Evolutionary conservation across 2,329 filamentous ascomycete genomes (phyloP).

Genomic region (Penicillium sp.): DNA sequence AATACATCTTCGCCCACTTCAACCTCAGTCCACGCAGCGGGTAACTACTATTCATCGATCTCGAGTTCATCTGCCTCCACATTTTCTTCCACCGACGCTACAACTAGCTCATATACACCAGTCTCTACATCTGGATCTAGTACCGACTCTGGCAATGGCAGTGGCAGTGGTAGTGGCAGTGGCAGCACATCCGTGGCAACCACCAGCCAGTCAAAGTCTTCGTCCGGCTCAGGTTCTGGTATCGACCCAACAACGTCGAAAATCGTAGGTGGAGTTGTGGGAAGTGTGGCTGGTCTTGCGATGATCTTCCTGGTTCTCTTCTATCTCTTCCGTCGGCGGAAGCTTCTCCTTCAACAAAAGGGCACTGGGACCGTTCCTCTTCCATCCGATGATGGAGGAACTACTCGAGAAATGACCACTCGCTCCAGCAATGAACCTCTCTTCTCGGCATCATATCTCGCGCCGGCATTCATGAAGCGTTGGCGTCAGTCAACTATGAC

Average conservation of each 20-base stretch:
- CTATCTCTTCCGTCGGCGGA: conserved; percentile 51
- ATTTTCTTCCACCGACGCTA: not conserved
- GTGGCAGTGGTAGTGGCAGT: conserved; percentile 1
- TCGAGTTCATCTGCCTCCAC: not conserved
- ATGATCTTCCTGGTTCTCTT: conserved; percentile 50
- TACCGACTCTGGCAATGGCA: conserved; percentile 7
- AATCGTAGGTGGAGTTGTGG: conserved; percentile 66
- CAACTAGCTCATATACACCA: not conserved
- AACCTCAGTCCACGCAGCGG: not conserved
- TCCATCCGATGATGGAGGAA: conserved; percentile 27
- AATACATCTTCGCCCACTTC: conserved; percentile 6
- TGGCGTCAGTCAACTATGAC: conserved; percentile 46
- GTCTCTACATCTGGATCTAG: conserved; percentile 8
- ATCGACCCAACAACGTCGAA: conserved; percentile 50
- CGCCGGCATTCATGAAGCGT: conserved; percentile 46
- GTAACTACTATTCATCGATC: not conserved
- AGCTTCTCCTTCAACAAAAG: conserved; percentile 38
- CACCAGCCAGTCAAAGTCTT: conserved; percentile 17
- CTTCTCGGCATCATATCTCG: conserved; percentile 44
- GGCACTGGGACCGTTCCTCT: conserved; percentile 29
- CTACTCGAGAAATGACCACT: conserved; percentile 37
- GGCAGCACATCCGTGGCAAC: conserved; percentile 15
- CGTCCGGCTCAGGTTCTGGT: conserved; percentile 22
- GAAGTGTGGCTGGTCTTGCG: conserved; percentile 62
- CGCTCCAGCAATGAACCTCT: conserved; percentile 45